A percentile compares a stretch with the other conserved stretches of the same genome.
phyloP scores from a whole-genome alignment of 257 asterid genomes.

The Nicotiana undulata region DNA sequence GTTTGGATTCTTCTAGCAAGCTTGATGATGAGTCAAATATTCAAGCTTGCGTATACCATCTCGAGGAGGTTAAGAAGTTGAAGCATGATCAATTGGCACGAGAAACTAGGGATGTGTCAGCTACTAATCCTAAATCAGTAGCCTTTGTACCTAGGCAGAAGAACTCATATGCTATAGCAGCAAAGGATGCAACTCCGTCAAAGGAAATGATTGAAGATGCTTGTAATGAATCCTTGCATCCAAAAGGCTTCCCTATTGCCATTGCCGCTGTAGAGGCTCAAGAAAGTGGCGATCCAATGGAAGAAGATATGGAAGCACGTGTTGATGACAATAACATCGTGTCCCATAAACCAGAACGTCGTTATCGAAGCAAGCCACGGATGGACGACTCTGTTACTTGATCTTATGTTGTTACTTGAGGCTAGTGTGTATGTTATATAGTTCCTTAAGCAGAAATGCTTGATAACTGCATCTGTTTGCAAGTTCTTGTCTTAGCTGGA shows the following conservation, averaged over 20 bases:
- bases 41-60: constrained; percentile 23
- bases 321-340: background rate
- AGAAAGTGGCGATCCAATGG: background rate
- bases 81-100: background rate
- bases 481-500: background rate
- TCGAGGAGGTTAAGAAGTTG: background rate
- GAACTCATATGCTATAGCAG: background rate
- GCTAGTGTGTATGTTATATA: background rate
- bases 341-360: background rate
- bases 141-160: constrained; percentile 2
- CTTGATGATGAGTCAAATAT: constrained; percentile 58
- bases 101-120: background rate
- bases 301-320: constrained; percentile 4
- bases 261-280: constrained; percentile 1
- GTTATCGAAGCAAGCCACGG: background rate
- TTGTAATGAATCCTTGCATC: background rate
- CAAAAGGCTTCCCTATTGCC: background rate
- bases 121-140: background rate
- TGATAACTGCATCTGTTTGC: background rate
- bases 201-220: background rate
- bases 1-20: constrained; percentile 46
- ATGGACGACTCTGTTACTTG: background rate
- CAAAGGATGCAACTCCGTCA: background rate
- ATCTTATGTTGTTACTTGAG: background rate
- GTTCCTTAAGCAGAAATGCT: background rate